Conservation (phyloP, 805 yeast genomes). For the Torulaspora gathmanii region DNA sequence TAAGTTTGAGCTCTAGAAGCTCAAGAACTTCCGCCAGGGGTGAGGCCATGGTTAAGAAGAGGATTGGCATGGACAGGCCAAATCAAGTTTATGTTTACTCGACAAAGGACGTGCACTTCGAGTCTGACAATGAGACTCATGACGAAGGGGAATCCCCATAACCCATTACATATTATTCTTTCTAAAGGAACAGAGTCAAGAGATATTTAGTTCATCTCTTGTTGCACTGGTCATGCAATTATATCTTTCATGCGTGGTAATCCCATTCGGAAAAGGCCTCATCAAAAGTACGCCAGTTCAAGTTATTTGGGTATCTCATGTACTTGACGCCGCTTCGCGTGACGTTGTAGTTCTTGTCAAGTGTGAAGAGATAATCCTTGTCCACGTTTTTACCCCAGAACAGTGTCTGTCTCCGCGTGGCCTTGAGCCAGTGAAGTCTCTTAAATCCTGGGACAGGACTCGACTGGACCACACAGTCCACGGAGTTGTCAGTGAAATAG, state of each 20-base stretch:
- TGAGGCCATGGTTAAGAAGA: constrained; percentile 26
- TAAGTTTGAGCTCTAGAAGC: constrained; percentile 39
- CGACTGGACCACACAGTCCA: constrained; percentile 26
- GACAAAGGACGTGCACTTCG: constrained; percentile 41
- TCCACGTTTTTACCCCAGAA: constrained; percentile 26
- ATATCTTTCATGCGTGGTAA: constrained; percentile 11
- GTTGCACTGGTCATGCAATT: too few species aligned
- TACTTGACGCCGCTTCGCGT: constrained; percentile 29
- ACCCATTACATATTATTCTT: neutral
- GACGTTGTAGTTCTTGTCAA: constrained; percentile 16
- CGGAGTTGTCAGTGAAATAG: constrained; percentile 20
- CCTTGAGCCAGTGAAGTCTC: constrained; percentile 35
- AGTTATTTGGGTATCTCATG: constrained; percentile 28
- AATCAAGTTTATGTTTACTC: constrained; percentile 42
- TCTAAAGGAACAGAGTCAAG: too few species aligned
- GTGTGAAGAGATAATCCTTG: constrained; percentile 24
- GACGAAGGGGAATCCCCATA: neutral
- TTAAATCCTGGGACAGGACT: constrained; percentile 33
- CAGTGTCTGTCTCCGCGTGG: constrained; percentile 21
- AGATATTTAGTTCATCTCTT: too few species aligned
- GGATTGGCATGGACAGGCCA: constrained; percentile 26
- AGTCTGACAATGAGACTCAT: constrained; percentile 26
- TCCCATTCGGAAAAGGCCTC: constrained; percentile 33
- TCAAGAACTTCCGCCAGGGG: constrained; percentile 22
- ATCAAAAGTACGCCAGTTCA: constrained; percentile 21